Percentiles rank a stretch among this genome's conserved stretches.
These are phyloP conservation scores for Corynespora cassiicola DNA, from an alignment of 2,329 filamentous ascomycete genomes.

Conservation along the genomic window DNA sequence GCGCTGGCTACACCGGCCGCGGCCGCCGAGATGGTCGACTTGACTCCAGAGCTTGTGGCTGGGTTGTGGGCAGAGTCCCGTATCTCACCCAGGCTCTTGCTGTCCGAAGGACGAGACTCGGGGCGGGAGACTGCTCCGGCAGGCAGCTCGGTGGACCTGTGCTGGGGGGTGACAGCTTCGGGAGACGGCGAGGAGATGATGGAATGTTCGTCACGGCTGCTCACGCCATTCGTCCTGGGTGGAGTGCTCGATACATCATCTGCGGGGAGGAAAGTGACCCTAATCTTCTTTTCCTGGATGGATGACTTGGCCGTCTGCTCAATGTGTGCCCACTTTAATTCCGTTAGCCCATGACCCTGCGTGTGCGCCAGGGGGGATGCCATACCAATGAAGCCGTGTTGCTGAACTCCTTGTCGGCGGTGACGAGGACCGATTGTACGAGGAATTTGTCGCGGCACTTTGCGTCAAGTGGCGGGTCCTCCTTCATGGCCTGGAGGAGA, in stretches of 20 bases:
- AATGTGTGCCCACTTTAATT: slow-evolving; percentile 73
- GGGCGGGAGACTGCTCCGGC: slow-evolving; percentile 46
- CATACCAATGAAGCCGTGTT: slow-evolving; percentile 83
- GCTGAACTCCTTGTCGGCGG: slow-evolving; percentile 80
- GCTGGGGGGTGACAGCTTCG: slow-evolving; percentile 56
- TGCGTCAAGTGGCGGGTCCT: slow-evolving; percentile 82
- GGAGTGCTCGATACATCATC: slow-evolving; percentile 52
- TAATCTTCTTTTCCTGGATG: slow-evolving; percentile 94
- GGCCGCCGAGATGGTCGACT: slow-evolving; percentile 50
- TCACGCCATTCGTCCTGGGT: slow-evolving; percentile 41
- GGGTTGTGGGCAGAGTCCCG: slow-evolving; percentile 50
- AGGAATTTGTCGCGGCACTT: slow-evolving; percentile 98
- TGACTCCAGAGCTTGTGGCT: slow-evolving; percentile 39
- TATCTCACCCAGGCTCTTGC: slow-evolving; percentile 50
- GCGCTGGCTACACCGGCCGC: slow-evolving; percentile 58
- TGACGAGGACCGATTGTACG: slow-evolving; percentile 88
- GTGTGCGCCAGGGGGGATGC: slow-evolving; percentile 6
- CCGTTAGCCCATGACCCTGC: slow-evolving; percentile 13
- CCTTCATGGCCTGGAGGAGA: slow-evolving; percentile 96
- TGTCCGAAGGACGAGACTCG: slow-evolving; percentile 46
- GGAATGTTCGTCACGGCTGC: slow-evolving; percentile 30
- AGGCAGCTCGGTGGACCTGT: slow-evolving; percentile 34
- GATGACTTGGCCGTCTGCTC: slow-evolving; percentile 76
- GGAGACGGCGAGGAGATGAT: slow-evolving; percentile 62
- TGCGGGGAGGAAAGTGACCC: slow-evolving; percentile 81